Evolutionary conservation across 2,329 filamentous ascomycete species (phyloP).

Genomic region (Paramyrothecium roridum): DNA sequence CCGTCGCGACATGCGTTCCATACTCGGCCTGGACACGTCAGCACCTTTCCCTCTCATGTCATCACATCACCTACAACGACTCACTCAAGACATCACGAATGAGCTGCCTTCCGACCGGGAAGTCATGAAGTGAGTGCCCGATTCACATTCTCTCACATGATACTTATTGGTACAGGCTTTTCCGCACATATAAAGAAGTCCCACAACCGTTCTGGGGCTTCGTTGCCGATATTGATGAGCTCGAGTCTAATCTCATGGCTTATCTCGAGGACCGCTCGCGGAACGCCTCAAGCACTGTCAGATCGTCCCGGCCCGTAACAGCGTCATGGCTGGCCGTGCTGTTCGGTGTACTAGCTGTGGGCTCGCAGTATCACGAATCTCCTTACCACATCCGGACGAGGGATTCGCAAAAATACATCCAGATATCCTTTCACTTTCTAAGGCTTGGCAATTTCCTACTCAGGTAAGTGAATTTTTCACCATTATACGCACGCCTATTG

Average conservation of each 20-base stretch:
- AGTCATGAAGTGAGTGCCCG: constrained; percentile 57
- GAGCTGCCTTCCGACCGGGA: constrained; percentile 63
- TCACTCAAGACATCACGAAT: constrained; percentile 58
- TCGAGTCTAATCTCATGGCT: constrained; percentile 62
- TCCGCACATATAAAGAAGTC: constrained; percentile 65
- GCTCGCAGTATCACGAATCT: constrained; percentile 64
- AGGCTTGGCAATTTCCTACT: constrained; percentile 62
- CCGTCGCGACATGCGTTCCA: constrained; percentile 63
- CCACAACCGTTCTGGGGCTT: constrained; percentile 68
- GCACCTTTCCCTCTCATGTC: constrained; percentile 68
- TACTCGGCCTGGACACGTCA: constrained; percentile 62
- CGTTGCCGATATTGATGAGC: constrained; percentile 62
- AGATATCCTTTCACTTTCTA: constrained; percentile 64
- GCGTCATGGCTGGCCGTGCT: constrained; percentile 65
- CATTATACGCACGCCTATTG: background rate
- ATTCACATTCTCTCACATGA: background rate
- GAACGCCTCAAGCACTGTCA: constrained; percentile 44
- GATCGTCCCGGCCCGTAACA: constrained; percentile 50
- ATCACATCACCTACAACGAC: constrained; percentile 54
- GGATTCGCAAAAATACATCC: constrained; percentile 59
- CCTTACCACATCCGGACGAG: constrained; percentile 58
- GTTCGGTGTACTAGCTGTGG: constrained; percentile 62
- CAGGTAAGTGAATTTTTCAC: constrained; percentile 31
- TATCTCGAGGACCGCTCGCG: constrained; percentile 63
- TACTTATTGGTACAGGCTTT: constrained; percentile 41